These are phyloP conservation scores for Elongisporangium prolatum DNA, from an alignment of 352 stramenopile species.

Conservation along the genomic window DNA sequence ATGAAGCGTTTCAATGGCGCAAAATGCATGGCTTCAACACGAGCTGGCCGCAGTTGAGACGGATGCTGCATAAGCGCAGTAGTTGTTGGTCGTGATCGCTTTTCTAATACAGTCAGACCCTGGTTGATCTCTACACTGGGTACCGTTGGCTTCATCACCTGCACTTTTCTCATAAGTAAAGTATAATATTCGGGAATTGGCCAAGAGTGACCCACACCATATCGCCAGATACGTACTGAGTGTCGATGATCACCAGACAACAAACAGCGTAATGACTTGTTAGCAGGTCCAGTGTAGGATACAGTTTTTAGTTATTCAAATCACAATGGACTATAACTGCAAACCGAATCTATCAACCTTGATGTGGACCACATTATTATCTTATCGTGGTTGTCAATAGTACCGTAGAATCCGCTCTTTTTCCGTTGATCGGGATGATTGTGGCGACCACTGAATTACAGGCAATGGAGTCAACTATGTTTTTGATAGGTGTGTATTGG, in stretches of 20 bases:
- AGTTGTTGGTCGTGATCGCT: background rate
- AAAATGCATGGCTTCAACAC: background rate
- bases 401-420: too few species aligned
- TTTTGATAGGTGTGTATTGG: too few species aligned
- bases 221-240: background rate
- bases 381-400: too few species aligned
- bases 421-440: too few species aligned
- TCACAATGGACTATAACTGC: background rate
- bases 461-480: too few species aligned
- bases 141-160: background rate
- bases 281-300: background rate
- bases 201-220: background rate
- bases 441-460: too few species aligned
- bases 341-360: background rate
- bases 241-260: background rate
- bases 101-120: background rate
- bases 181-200: background rate
- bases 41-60: background rate
- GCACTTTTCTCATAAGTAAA: background rate
- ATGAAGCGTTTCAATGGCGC: background rate
- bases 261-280: background rate
- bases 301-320: background rate
- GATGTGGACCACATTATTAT: background rate
- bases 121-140: background rate
- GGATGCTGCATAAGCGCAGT: background rate